Evolutionary conservation across 202 grass and related monocot species (phyloP), one percentile per base, ranked within the genome.

Genomic region (Elaeis oleifera): DNA sequence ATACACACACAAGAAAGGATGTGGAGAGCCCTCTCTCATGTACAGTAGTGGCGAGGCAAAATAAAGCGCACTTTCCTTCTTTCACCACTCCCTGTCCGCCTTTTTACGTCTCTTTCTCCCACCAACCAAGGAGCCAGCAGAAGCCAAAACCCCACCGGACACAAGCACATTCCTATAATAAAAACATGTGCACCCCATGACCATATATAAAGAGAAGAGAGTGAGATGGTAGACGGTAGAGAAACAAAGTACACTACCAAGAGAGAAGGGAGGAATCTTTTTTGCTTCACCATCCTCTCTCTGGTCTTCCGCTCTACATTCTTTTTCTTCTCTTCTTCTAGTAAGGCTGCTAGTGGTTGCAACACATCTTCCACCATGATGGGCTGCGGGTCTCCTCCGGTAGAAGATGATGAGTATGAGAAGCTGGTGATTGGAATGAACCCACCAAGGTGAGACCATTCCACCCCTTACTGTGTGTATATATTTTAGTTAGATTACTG

Each of bases 391-490:
- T 82, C 78, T 85, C 67, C 75, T 56, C 76, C 77, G 44, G 74
- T 54, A 39, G 91, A 90, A 63, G 78, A 88, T 24, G 87, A 90
- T 13, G 91, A 90, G 76, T 96, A 82, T 64, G 56, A 88, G 87
- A 96, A 96, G 84, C 87, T 96, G 18, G 87, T 96, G 77, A 82
- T 90, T 71, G 73, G 79, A 70, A 96, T 96, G 91, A 96, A 96
- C 73, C 87, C 91, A 67, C 91, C 91, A 52, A 96, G 86, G 91
- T 90, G 78, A 65, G 26, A 48, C 49, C 18, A 60, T 17, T 56
- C 5, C 7, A 18, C 9, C 0, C 23, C 5, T 58, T 23, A 16
- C 5, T 50, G 1, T 49, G 22, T 64, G 13, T 52, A 4, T 20
- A 27, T 16, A 31, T 21, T 24, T 17, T 62, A 60, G 54, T 59